phyloP scores from a whole-genome alignment of 148 eudicot genomes.

The Camellia sinensis region DNA sequence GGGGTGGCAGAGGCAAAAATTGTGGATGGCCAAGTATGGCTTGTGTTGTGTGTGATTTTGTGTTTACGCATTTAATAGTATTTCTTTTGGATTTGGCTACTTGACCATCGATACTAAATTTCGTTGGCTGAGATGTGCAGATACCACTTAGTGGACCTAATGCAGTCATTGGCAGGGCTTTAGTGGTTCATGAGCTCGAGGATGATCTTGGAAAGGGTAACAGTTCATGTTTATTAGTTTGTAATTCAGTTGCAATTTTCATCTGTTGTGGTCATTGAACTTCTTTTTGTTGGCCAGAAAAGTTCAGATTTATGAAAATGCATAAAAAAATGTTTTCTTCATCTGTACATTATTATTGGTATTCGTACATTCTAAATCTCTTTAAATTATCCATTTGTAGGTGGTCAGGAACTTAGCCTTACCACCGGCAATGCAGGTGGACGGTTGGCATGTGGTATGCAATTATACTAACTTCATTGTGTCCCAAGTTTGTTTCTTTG shows the following conservation, averaged over 20 bases:
- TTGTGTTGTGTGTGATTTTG: background rate
- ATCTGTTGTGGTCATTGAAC: background rate
- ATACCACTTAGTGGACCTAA: slow-evolving; percentile 83
- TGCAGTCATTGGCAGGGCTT: slow-evolving; percentile 88
- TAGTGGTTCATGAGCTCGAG: slow-evolving; percentile 92
- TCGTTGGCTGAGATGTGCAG: slow-evolving; percentile 37
- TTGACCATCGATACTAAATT: background rate
- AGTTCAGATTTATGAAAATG: background rate
- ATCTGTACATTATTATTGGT: background rate
- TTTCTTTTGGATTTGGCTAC: background rate
- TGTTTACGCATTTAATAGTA: background rate
- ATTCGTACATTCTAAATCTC: background rate
- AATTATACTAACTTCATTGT: slow-evolving; percentile 6
- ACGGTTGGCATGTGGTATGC: slow-evolving; percentile 91
- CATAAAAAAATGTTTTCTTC: background rate
- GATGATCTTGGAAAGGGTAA: slow-evolving; percentile 98
- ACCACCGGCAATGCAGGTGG: slow-evolving; percentile 98
- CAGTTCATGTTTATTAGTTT: slow-evolving; percentile 6
- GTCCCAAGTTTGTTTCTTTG: background rate
- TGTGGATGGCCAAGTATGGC: slow-evolving; percentile 69
- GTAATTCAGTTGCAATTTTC: background rate
- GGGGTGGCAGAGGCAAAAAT: slow-evolving; percentile 93
- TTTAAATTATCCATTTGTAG: slow-evolving; percentile 34
- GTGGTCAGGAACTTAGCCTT: slow-evolving; percentile 94
- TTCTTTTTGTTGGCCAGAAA: background rate